Conservation (phyloP, 164 flowering plant genomes). For the Kalanchoe fedtschenkoi region DNA sequence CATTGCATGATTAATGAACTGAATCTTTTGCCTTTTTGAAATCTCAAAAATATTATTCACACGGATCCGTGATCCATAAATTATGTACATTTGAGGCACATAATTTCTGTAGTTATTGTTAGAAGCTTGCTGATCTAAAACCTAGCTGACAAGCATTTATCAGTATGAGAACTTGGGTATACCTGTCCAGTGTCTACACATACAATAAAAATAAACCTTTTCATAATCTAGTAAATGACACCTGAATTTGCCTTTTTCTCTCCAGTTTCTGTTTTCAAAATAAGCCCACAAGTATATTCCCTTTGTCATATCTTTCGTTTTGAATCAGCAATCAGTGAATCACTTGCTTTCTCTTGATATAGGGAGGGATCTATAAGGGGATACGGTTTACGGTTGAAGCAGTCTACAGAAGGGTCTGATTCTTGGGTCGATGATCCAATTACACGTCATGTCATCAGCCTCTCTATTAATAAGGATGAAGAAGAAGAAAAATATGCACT, state of each 20-base stretch:
- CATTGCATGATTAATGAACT: too few species aligned
- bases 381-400: conserved; percentile 62
- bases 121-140: background rate
- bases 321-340: background rate
- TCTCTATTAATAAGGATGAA: conserved; percentile 48
- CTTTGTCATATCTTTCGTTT: background rate
- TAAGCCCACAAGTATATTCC: too few species aligned
- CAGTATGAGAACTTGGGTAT: background rate
- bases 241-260: background rate
- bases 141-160: background rate
- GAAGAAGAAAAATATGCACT: conserved; percentile 32
- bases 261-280: background rate
- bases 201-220: too few species aligned
- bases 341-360: background rate
- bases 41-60: background rate
- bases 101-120: too few species aligned
- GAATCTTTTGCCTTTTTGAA: too few species aligned
- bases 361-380: conserved; percentile 91
- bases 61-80: background rate
- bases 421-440: conserved; percentile 99
- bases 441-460: conserved; percentile 76
- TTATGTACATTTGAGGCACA: background rate
- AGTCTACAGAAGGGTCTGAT: conserved; percentile 79
- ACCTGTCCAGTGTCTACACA: too few species aligned
- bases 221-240: too few species aligned